Evolutionary conservation across 2,329 filamentous ascomycete species (phyloP).

Genomic region (Bimuria novae-zelandiae): DNA sequence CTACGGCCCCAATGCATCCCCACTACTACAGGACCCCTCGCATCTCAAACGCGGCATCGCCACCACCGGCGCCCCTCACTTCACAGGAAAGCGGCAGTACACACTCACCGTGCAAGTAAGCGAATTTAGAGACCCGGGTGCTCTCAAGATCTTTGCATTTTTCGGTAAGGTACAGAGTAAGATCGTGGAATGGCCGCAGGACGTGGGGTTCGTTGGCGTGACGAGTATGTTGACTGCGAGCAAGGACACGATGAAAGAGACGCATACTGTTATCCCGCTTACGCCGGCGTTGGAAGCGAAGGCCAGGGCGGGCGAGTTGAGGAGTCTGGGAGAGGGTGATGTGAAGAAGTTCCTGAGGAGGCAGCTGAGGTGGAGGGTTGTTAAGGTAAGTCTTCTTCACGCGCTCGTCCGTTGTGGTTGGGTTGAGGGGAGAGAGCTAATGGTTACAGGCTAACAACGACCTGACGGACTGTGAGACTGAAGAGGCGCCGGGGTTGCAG

Average conservation of each 20-base stretch:
- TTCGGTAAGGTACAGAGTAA: constrained; percentile 52
- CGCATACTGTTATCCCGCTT: constrained; percentile 51
- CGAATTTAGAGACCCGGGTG: constrained; percentile 63
- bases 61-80: constrained; percentile 1
- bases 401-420: background rate
- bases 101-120: constrained; percentile 67
- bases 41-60: constrained; percentile 45
- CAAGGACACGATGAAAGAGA: constrained; percentile 13
- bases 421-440: background rate
- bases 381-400: constrained; percentile 18
- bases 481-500: constrained; percentile 43
- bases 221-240: constrained; percentile 53
- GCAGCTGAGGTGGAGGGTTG: constrained; percentile 32
- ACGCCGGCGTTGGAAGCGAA: constrained; percentile 49
- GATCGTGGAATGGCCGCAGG: constrained; percentile 53
- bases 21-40: background rate
- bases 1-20: constrained; percentile 56
- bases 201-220: constrained; percentile 64
- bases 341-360: constrained; percentile 27
- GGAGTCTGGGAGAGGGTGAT: constrained; percentile 24
- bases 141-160: constrained; percentile 72
- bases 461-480: constrained; percentile 2
- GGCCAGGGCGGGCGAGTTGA: constrained; percentile 39
- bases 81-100: constrained; percentile 57
- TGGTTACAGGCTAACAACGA: constrained; percentile 37